Evolutionary conservation across 1,284 basidiomycete genomes (phyloP).

Genomic region (Puccinia hordei): DNA sequence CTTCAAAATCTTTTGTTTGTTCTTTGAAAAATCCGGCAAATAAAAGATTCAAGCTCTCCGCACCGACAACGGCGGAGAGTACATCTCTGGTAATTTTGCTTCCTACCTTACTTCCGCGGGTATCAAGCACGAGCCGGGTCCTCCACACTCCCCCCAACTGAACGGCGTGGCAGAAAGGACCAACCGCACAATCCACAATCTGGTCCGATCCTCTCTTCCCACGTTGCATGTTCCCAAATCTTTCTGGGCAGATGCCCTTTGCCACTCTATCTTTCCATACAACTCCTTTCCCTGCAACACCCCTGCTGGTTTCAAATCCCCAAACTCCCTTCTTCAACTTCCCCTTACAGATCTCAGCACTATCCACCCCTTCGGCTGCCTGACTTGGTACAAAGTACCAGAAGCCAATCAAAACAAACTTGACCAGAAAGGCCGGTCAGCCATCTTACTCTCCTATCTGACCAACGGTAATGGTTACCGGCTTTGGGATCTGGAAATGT

Average conservation of each 20-base stretch:
- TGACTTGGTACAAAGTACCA: not conserved
- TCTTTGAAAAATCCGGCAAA: not conserved
- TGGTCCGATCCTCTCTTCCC: no score
- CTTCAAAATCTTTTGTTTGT: not conserved
- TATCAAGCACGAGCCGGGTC: no score
- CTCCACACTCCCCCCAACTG: not conserved
- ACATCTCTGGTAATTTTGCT: no score
- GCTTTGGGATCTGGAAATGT: not conserved
- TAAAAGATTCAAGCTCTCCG: no score
- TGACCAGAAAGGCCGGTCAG: not conserved
- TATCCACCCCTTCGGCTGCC: not conserved
- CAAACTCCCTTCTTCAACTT: not conserved
- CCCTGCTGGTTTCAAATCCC: not conserved
- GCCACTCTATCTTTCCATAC: not conserved
- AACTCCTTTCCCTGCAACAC: conserved; percentile 4
- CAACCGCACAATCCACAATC: no score
- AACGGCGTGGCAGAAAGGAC: no score
- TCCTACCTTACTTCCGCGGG: no score
- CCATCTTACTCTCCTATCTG: not conserved
- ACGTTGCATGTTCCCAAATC: no score
- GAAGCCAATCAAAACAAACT: not conserved
- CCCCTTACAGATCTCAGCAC: not conserved
- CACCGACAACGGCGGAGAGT: no score
- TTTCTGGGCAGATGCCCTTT: not conserved
- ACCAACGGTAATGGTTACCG: not conserved